Evolutionary conservation across 345 rosid species (phyloP).

Genomic region (Populus nigra): DNA sequence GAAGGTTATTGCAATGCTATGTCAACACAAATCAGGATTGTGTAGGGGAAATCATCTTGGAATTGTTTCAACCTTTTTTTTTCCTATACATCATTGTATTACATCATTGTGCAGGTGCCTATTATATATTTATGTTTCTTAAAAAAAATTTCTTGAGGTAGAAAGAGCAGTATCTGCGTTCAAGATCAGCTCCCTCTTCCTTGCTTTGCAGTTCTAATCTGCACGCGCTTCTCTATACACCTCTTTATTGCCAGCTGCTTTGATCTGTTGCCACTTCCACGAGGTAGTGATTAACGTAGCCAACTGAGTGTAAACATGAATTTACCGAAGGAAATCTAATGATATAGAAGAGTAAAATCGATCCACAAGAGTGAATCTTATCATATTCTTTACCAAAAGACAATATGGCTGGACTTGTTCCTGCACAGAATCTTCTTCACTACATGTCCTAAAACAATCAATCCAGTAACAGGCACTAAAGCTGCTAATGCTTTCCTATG

Average conservation of each 20-base stretch:
- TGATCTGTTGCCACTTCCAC: not conserved
- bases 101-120: not conserved
- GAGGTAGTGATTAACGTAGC: not conserved
- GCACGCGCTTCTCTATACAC: not conserved
- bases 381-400: too few relatives aligned
- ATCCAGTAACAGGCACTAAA: conserved; percentile 6
- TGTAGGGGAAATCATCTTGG: too few relatives aligned
- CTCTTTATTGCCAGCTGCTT: not conserved
- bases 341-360: not conserved
- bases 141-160: not conserved
- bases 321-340: too few relatives aligned
- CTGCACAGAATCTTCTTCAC: too few relatives aligned
- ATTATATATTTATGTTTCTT: too few relatives aligned
- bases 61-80: too few relatives aligned
- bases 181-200: not conserved
- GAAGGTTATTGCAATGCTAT: not conserved
- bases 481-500: conserved; percentile 13
- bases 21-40: not conserved
- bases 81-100: too few relatives aligned
- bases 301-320: not conserved
- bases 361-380: not conserved
- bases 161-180: not conserved
- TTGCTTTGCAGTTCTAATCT: too few relatives aligned
- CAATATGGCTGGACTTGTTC: too few relatives aligned
- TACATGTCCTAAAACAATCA: conserved; percentile 13